phyloP scores from a whole-genome alignment of 228 moss, liverwort and hornwort genomes.

The Sphagnum magellanicum region DNA sequence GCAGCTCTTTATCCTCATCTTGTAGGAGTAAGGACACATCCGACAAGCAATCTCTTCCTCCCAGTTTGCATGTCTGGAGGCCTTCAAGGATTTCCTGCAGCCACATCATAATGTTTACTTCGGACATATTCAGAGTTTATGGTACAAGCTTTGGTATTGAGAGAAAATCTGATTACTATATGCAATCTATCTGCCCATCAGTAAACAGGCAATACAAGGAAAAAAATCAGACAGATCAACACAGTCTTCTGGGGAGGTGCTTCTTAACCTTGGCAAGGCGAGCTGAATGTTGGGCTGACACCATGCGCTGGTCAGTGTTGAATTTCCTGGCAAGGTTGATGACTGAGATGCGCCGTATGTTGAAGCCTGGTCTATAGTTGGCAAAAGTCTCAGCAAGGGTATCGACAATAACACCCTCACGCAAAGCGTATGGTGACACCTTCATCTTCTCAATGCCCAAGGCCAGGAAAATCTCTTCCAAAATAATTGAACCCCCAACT shows the following conservation, averaged over 20 bases:
- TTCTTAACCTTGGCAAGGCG: constrained; percentile 41
- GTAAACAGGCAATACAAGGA: too few species aligned
- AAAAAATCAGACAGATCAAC: too few species aligned
- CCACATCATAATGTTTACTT: background rate
- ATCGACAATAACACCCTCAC: constrained; percentile 62
- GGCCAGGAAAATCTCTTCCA: constrained; percentile 60
- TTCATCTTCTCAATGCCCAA: constrained; percentile 51
- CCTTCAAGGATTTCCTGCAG: constrained; percentile 50
- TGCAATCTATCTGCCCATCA: too few species aligned
- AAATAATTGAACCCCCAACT: constrained; percentile 48
- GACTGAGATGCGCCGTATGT: constrained; percentile 47
- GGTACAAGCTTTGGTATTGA: too few species aligned
- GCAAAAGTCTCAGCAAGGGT: constrained; percentile 40
- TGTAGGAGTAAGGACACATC: constrained; percentile 27
- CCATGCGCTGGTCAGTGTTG: constrained; percentile 57
- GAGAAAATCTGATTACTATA: too few species aligned
- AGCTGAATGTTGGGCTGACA: constrained; percentile 59
- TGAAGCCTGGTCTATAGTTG: constrained; percentile 41
- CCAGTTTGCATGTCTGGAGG: constrained; percentile 27
- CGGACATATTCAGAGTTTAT: background rate
- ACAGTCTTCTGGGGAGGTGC: background rate
- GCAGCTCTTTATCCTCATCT: constrained; percentile 32
- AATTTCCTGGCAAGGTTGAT: constrained; percentile 48
- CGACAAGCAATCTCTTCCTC: constrained; percentile 23
- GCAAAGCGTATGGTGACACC: constrained; percentile 48